These are phyloP conservation scores for Venturia effusa DNA, from an alignment of 2,329 filamentous ascomycete genomes.

Conservation along the genomic window DNA sequence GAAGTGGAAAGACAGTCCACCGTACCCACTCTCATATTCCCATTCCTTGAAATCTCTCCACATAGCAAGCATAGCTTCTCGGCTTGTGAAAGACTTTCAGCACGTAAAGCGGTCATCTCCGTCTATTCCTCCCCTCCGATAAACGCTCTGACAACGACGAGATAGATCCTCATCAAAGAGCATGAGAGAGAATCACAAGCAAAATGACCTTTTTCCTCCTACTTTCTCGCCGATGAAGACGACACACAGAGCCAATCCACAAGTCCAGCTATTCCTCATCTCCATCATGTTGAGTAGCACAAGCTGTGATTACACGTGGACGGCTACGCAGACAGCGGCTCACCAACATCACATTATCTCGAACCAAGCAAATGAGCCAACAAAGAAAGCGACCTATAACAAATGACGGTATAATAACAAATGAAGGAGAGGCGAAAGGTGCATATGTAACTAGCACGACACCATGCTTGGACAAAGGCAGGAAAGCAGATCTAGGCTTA, in stretches of 20 bases:
- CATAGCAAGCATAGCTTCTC: neutral
- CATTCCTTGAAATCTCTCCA: neutral
- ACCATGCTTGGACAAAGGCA: neutral
- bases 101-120: neutral
- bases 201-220: neutral
- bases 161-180: neutral
- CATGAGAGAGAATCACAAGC: neutral
- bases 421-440: neutral
- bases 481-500: neutral
- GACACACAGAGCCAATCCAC: neutral
- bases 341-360: neutral
- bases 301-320: too few relatives aligned
- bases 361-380: neutral
- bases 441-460: constrained; percentile 2
- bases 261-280: neutral
- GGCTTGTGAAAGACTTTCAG: neutral
- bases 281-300: neutral
- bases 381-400: neutral
- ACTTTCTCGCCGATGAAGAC: neutral
- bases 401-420: neutral
- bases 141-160: neutral
- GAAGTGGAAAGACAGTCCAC: neutral
- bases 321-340: too few relatives aligned
- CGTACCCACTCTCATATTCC: neutral
- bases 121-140: neutral